phyloP scores from a whole-genome alignment of 805 yeast species.

The Maudiozyma serrabonitensis region DNA sequence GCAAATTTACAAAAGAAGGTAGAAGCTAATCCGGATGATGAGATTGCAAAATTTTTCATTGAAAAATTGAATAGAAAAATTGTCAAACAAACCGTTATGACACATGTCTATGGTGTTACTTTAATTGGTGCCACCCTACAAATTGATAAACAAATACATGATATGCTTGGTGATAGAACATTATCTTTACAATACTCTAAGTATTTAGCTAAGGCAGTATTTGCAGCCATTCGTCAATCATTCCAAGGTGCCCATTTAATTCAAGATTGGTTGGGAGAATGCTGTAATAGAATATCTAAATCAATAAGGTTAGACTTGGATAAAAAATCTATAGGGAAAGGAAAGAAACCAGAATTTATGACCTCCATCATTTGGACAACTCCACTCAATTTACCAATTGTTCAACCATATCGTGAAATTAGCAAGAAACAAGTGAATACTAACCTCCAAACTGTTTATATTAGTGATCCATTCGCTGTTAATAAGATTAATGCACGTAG shows the following conservation, averaged over 20 bases:
- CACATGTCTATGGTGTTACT: constrained; percentile 95
- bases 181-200: constrained; percentile 41
- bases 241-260: constrained; percentile 89
- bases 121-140: constrained; percentile 88
- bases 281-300: constrained; percentile 72
- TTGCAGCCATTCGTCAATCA: constrained; percentile 72
- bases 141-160: constrained; percentile 66
- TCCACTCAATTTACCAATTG: constrained; percentile 90
- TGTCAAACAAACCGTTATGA: constrained; percentile 96
- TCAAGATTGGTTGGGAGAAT: constrained; percentile 91
- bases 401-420: constrained; percentile 82
- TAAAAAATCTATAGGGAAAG: constrained; percentile 32
- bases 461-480: constrained; percentile 78
- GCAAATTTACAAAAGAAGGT: constrained; percentile 46
- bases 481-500: constrained; percentile 79
- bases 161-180: constrained; percentile 41
- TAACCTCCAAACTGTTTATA: constrained; percentile 75
- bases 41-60: constrained; percentile 40
- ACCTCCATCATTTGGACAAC: constrained; percentile 97
- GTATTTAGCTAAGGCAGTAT: constrained; percentile 70
- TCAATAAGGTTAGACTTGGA: constrained; percentile 63
- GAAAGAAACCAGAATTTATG: constrained; percentile 53
- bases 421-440: constrained; percentile 64
- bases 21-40: constrained; percentile 36
- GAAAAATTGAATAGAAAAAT: constrained; percentile 73